Base-by-base conservation (phyloP, 257 asterid genomes). In the Solanum tarapatanum region DNA sequence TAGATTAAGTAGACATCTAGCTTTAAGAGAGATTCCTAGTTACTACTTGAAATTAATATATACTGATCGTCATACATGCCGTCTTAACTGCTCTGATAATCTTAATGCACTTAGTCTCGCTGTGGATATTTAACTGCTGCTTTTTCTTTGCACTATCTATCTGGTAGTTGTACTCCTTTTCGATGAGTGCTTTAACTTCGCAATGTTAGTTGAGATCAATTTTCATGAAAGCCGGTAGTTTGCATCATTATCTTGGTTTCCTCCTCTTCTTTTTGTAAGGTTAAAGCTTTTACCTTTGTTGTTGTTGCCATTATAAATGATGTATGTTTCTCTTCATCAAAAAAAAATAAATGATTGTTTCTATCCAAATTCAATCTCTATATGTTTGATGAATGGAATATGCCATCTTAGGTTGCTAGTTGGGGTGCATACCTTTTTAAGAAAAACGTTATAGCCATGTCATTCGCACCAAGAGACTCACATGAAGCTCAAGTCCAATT, bases 391-490 rank as follows among this genome's bases (percentile, higher is more conserved):
- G 14, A 43, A 55, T 37, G 45, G 24, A 24, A 41, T 45, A 83
- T 82, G 83, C 19, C 66, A 5, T 87, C 83, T 64, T 85, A 88
- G 90, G 90, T 88, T 35, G 90, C 88, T 41, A 88, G 90, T 77
- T 88, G 88, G 88, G 90, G 90, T 12, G 90, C 90, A 24, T 85
- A 88, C 75, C 86, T 88, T 82, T 88, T 88, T 68, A 88, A 88
- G 83, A 88, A 85, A 48, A 88, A 88, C 37, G 68, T 88, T 60
- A 35, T 85, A 74, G 36, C 88, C 86, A 88, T 88, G 90, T 88
- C 88, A 43, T 84, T 88, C 4, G 87, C 87, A 26, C 87, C 88
- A 83, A 83, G 89, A 83, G 89, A 87, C 84, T 87, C 87, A 30
- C 87, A 87, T 43, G 89, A 87, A 79, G 89, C 89, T 30, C 89